A percentile compares a stretch with the other conserved stretches of the same genome.
Evolutionary conservation across 768 basidiomycete species (phyloP).

Genomic region (Macrolepiota fuliginosa): DNA sequence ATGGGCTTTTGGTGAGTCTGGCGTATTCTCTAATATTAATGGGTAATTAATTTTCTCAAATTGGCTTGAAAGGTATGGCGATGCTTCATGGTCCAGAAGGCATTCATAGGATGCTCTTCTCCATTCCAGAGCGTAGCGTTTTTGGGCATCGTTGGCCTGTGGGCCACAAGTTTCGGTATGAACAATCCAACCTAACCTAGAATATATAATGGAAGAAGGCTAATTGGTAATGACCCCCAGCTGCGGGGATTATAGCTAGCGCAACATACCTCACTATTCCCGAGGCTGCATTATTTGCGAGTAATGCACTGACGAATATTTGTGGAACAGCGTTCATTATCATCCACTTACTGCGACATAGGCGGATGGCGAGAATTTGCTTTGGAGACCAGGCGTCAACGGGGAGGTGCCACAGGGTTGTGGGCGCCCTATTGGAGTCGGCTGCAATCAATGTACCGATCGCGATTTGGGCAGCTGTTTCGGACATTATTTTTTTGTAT

Average conservation of each 20-base stretch:
- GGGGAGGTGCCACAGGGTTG: too few relatives aligned
- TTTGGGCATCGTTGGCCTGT: not conserved
- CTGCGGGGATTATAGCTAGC: not conserved
- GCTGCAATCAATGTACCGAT: not conserved
- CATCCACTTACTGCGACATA: not conserved
- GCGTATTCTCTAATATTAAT: not conserved
- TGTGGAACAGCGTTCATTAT: too few relatives aligned
- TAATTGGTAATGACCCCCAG: too few relatives aligned
- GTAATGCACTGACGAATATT: too few relatives aligned
- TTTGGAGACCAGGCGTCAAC: too few relatives aligned
- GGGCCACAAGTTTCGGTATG: not conserved
- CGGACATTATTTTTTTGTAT: too few relatives aligned
- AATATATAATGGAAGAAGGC: too few relatives aligned
- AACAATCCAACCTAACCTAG: not conserved
- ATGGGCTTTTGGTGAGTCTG: not conserved
- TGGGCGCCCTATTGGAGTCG: too few relatives aligned
- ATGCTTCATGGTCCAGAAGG: slow-evolving; percentile 2
- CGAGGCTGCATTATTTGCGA: not conserved
- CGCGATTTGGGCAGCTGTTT: not conserved
- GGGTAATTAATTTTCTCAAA: too few relatives aligned
- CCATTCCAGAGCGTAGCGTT: not conserved
- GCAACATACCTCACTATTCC: not conserved
- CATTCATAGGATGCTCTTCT: not conserved
- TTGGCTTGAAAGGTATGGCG: not conserved
- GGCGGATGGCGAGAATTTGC: not conserved